Evolutionary conservation across 164 flowering plant genomes (phyloP), one percentile per base, ranked within the genome.

Genomic region (Chimonanthus salicifolius): DNA sequence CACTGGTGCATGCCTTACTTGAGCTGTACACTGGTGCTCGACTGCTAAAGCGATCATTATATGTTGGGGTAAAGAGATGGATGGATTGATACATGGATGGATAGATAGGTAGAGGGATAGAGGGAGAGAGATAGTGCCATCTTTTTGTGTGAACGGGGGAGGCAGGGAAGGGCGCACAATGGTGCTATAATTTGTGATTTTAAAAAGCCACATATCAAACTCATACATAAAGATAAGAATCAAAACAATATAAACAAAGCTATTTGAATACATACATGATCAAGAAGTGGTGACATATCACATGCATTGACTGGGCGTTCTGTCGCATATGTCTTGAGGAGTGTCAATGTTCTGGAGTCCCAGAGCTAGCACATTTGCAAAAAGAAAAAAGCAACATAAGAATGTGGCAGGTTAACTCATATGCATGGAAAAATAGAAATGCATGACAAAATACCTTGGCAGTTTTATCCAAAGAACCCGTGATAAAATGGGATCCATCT

Each of bases 281-380:
- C 88, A 76, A 91, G 92, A 72, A 95, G 92, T 47, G 99, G 99
- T 74, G 98, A 92, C 84, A 95, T 87, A 3, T 94, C 76, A 81
- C 91, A 94, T 18, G 97, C 99, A 86, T 93, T 95, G 54, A 95
- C 99, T 16, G 98, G 99, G 4, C 92, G 87, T 72, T 89, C 97
- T 4, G 99, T 93, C 58, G 75, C 86, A 72, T 93, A 93, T 0
- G 96, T 93, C 90, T 93, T 95, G 78, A 95, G 79, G 47, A 92
- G 87, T 21, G 88, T 84, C 82, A 95, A 75, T 1, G 97, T 85
- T 76, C 99, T 86, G 71, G 71, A 81, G 83, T 95, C 98, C 99
- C 98, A 95, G n/a, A 95, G 97, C 98, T 95, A 66, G 45, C 46
- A 74, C 47, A 13, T 47, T 46, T 78, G 5, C 69, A 58, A 13